Base-by-base conservation (phyloP, 306 rosid species). In the Erythrophleum fordii region DNA sequence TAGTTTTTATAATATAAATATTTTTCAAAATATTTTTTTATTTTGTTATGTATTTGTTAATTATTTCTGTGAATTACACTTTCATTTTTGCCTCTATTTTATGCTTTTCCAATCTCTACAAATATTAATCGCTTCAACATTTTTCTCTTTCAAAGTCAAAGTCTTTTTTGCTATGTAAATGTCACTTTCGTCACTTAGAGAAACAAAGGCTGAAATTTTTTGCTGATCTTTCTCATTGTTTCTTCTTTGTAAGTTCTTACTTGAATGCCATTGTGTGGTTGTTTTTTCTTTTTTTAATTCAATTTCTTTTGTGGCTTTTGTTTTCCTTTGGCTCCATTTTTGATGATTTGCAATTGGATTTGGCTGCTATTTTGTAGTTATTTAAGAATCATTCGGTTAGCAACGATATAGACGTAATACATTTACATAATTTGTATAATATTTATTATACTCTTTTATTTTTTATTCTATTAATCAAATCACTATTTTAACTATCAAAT, bases 151-250 rank as follows among this genome's bases (percentile, higher is more conserved):
- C 66, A 25, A 25, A 3, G 0, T 72, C 29, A 44, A 74, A 41
- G 20, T 11, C 59, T n/a, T 10, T 55, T 10, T 17, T 25, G 65
- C 69, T 72, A 9, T 73, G 73, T 62, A 58, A 48, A 48, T 17
- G 65, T 46, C 11, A 46, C 65, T 18, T 72, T 56, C 52, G 20
- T 76, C 16, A 14, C 62, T 17, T 18, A 5, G 58, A 14, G 13
- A 45, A 28, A 28, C 3, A 45, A 76, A 65, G 75, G 59, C 46
- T 53, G 55, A 42, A 56, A 77, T 68, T 79, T 79, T 72, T 41
- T 41, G 56, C 55, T 81, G 84, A 81, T 83, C 70, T 81, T 29
- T 34, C 81, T 73, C 64, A 0, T 42, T 64, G 44, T 20, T 69
- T 83, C 52, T 58, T 16, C n/a, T 2, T 6, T 6, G 83, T 78